Evolutionary conservation across 257 asterid genomes (phyloP), one percentile per base, ranked within the genome.

Genomic region (Echites panduratus): DNA sequence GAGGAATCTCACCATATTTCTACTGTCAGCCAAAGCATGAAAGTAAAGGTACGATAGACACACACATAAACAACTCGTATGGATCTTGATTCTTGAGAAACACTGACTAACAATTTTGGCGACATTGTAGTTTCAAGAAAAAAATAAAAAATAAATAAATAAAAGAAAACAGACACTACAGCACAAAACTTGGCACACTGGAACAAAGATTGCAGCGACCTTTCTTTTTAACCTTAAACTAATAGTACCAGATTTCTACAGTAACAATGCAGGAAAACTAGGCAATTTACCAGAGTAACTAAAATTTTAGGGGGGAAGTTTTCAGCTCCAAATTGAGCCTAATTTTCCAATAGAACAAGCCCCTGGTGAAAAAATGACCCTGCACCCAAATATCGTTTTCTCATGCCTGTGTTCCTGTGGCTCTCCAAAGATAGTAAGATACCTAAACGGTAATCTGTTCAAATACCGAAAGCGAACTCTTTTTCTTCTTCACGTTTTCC

Each of bases 71-170:
- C 7, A 63, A 63, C 45, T 32, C 24, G 49, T 8, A 9, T 38
- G 29, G 29, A 64, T 64, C 69, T 64, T 64, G 49, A 64, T 64
- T 38, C 69, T 64, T 64, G 69, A 20, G 2, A 64, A 64, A 64
- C 49, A 7, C 47, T 63, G 14, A 16, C 27, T 20, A 63, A 2
- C 29, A 19, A 64, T 64, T 40, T 38, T 64, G 69, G 49, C 49
- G 19, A 38, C 49, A 20, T 64, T 64, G 26, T 38, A 64, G 49
- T 64, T 35, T 29, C 69, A 64, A 64, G 49, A 38, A 64, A 64
- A 35, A n/a, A n/a, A n/a, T n/a, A n/a, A n/a, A n/a, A n/a, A n/a
- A n/a, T n/a, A n/a, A n/a, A n/a, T n/a, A n/a, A n/a, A n/a, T n/a
- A n/a, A n/a, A n/a, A n/a, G n/a, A n/a, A n/a, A 24, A 32, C 4